Percentiles rank a stretch among this genome's conserved stretches.
phyloP scores from a whole-genome alignment of 192 early-diverging fungal genomes.

The Obelidium mucronatum region DNA sequence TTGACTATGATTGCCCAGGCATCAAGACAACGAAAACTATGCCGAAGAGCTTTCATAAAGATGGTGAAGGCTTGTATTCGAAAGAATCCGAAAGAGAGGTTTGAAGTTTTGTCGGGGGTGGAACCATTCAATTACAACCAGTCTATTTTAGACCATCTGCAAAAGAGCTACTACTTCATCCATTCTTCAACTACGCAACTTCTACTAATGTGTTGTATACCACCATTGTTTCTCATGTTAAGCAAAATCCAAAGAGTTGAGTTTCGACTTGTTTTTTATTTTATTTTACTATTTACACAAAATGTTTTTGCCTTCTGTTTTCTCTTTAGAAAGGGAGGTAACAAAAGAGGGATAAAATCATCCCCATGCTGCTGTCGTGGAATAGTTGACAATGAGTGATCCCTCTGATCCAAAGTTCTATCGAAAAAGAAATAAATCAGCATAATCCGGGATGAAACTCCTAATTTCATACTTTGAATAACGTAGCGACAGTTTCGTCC shows the following conservation, averaged over 20 bases:
- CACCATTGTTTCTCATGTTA: constrained; percentile 11
- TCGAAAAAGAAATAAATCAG: too few relatives aligned
- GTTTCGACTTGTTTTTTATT: not conserved
- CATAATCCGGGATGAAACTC: too few relatives aligned
- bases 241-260: constrained; percentile 22
- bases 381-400: constrained; percentile 89
- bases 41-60: constrained; percentile 48
- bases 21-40: constrained; percentile 47
- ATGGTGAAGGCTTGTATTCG: constrained; percentile 48
- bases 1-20: constrained; percentile 56
- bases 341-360: constrained; percentile 43
- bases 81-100: constrained; percentile 52
- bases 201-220: constrained; percentile 7
- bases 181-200: constrained; percentile 47
- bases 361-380: constrained; percentile 91
- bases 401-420: constrained; percentile 85
- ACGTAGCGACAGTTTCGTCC: constrained; percentile 84
- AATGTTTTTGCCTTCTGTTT: not conserved
- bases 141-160: constrained; percentile 37
- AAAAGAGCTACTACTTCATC: constrained; percentile 43
- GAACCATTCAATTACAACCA: not conserved
- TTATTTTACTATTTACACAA: not conserved
- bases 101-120: not conserved
- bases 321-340: not conserved
- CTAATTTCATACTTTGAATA: constrained; percentile 74